Conservation (phyloP, 495 filamentous ascomycete genomes). For the Annulohypoxylon bovei region DNA sequence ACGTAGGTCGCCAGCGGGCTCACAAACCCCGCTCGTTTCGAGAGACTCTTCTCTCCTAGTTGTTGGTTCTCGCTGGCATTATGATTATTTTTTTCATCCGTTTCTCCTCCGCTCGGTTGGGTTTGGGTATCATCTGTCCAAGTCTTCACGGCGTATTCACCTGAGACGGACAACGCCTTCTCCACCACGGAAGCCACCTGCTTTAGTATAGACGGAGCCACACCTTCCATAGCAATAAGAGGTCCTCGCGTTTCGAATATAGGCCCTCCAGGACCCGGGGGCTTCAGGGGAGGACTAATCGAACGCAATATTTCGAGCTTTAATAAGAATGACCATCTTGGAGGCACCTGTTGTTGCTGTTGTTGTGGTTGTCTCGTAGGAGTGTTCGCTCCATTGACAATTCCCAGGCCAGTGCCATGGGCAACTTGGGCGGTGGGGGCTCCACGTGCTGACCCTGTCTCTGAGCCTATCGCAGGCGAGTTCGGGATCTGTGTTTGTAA, state of each 20-base stretch:
- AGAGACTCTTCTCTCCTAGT: constrained; percentile 9
- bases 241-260: constrained; percentile 69
- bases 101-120: constrained; percentile 45
- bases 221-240: constrained; percentile 84
- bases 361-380: constrained; percentile 19
- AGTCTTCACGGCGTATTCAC: constrained; percentile 67
- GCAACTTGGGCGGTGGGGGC: constrained; percentile 2
- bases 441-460: constrained; percentile 21
- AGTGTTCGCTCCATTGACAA: constrained; percentile 15
- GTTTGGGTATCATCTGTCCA: constrained; percentile 54
- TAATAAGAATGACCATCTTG: constrained; percentile 38
- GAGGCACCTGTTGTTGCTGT: constrained; percentile 19
- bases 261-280: constrained; percentile 54
- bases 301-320: constrained; percentile 50
- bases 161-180: constrained; percentile 64
- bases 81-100: constrained; percentile 46
- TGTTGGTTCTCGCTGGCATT: constrained; percentile 22
- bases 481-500: constrained; percentile 59
- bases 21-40: constrained; percentile 11
- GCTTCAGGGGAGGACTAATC: constrained; percentile 58
- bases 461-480: constrained; percentile 32
- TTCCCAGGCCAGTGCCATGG: constrained; percentile 31
- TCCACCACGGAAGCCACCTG: constrained; percentile 70
- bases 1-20: constrained; percentile 71
- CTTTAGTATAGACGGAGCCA: constrained; percentile 63